Evolutionary conservation across 176 grass and related monocot species (phyloP), one percentile per base, ranked within the genome.

Genomic region (Aegilops bicornis): DNA sequence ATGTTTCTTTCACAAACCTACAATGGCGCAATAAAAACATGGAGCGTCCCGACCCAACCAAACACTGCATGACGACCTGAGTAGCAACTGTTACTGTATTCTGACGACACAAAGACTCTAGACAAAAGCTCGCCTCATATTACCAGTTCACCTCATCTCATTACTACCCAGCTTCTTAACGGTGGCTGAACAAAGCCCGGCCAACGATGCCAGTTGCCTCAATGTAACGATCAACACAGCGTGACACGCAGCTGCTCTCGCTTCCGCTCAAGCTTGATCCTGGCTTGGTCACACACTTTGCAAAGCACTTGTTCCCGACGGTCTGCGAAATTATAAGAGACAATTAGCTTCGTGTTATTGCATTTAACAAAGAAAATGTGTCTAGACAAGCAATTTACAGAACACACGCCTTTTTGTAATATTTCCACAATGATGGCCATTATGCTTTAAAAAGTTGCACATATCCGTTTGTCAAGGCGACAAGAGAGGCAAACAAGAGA

Each of bases 271-370:
- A 77, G 86, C 90, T 98, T 79, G 93, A 71, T 81, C 93, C 93
- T 79, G 93, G 96, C 85, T 98, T 98, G 8, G 82, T 96, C 62
- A 96, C 88, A 67, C 96, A 96, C 78, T 96, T 96, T 3, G 91
- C 63, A 80, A 96, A 98, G 84, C 96, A 98, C 89, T 98, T 98
- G 90, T 76, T 94, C 81, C 93, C 90, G 8, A 96, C 79, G 31
- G 94, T 96, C 92, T 96, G 96, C 54, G 7, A 76, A 45, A 68
- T 48, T 45, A 64, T 7, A 39, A 76, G 1, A 61, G 31, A 61
- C 2, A 27, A 62, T 79, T 76, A 76, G 35, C 5, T 60, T 62
- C 40, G 10, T 29, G 31, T 3, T 8, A 64, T 64, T 64, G 27
- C 64, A 48, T 77, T 72, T 80, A 65, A 56, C 0, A 56, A 58